A percentile compares a stretch with the other conserved stretches of the same genome.
Evolutionary conservation across 768 basidiomycete species (phyloP).

Genomic region (Pleurotus djamor): DNA sequence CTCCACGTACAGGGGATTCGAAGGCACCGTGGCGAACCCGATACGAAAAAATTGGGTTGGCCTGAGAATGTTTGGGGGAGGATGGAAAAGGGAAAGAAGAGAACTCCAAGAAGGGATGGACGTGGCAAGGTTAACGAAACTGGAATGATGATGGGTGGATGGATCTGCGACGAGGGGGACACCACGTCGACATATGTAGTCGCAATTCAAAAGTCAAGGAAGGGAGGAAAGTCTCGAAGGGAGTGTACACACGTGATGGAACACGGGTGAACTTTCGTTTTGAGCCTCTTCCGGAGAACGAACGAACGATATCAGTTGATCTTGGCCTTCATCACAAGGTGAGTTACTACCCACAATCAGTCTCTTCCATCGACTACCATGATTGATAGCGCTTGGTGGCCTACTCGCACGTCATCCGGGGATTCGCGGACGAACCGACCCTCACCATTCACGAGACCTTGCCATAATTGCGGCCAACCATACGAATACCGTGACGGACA

Average conservation of each 20-base stretch:
- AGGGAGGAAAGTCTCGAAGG: not conserved
- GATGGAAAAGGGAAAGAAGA: not conserved
- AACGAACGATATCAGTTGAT: slow-evolving; percentile 8
- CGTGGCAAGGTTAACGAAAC: slow-evolving; percentile 1
- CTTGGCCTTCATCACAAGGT: slow-evolving; percentile 6
- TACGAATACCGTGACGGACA: slow-evolving; percentile 7
- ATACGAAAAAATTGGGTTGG: not conserved
- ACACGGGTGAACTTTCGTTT: slow-evolving; percentile 4
- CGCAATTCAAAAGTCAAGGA: slow-evolving; percentile 3
- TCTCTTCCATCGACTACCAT: slow-evolving; percentile 6
- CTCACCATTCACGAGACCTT: slow-evolving; percentile 7
- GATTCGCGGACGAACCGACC: slow-evolving; percentile 8
- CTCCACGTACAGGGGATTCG: not conserved
- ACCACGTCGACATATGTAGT: not conserved
- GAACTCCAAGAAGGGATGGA: not conserved
- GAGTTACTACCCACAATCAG: slow-evolving; percentile 4
- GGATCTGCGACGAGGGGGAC: not conserved
- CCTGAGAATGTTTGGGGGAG: not conserved
- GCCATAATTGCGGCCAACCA: slow-evolving; percentile 4
- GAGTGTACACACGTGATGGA: not conserved
- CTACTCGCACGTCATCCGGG: slow-evolving; percentile 7
- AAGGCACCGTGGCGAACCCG: not conserved
- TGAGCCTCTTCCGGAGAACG: slow-evolving; percentile 7
- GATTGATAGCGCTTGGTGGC: slow-evolving; percentile 9
- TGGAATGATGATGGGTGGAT: not conserved